A percentile compares a stretch with the other conserved stretches of the same genome.
phyloP scores from a whole-genome alignment of 2,329 filamentous ascomycete genomes.

The Talaromyces sp. region DNA sequence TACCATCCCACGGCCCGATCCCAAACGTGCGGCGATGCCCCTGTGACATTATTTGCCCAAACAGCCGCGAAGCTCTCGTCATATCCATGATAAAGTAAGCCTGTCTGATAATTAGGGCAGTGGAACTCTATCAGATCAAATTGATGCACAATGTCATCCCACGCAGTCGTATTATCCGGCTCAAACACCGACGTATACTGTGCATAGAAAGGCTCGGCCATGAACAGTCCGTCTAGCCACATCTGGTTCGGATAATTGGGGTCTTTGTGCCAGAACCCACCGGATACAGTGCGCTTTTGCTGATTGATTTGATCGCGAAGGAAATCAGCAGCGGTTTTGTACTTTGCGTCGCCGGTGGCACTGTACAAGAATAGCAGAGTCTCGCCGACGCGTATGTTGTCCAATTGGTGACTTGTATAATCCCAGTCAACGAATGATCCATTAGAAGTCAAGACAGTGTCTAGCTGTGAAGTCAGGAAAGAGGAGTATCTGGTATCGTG shows the following conservation, averaged over 20 bases:
- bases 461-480: not conserved
- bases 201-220: not conserved
- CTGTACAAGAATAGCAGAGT: not conserved
- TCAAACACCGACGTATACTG: not conserved
- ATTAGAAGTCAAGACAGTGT: not conserved
- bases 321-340: not conserved
- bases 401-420: not conserved
- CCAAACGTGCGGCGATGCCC: not conserved
- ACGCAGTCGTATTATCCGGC: not conserved
- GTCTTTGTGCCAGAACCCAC: not conserved
- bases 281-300: not conserved
- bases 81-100: not conserved
- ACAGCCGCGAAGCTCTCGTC: not conserved
- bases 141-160: not conserved
- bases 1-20: not conserved
- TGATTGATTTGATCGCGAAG: not conserved
- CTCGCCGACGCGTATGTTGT: not conserved
- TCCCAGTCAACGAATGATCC: not conserved
- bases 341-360: not conserved
- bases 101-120: not conserved
- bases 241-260: conserved; percentile 1
- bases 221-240: not conserved
- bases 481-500: not conserved
- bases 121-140: not conserved
- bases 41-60: not conserved